These are phyloP conservation scores for Ceratobasidium sp. DNA, from an alignment of 1,284 basidiomycete genomes.

Conservation along the genomic window DNA sequence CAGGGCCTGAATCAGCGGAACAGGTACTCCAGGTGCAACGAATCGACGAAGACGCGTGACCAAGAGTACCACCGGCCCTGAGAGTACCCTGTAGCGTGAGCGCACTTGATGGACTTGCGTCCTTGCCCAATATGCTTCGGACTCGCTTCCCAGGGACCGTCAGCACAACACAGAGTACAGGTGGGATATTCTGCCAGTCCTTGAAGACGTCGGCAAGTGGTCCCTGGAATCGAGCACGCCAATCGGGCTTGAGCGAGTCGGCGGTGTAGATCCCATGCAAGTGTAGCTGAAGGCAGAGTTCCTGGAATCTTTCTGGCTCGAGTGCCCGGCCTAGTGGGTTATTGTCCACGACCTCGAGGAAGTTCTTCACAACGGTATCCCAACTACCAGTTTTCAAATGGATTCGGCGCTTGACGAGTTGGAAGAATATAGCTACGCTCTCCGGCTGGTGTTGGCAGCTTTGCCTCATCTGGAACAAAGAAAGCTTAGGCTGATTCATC, in stretches of 20 bases:
- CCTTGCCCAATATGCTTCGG: no score
- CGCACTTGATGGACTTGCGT: no score
- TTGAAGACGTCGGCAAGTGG: not conserved
- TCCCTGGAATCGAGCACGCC: not conserved
- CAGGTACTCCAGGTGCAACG: conserved; percentile 25
- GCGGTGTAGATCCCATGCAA: not conserved
- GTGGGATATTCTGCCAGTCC: conserved; percentile 1
- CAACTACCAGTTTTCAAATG: not conserved
- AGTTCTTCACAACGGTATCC: not conserved
- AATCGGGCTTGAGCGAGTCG: not conserved
- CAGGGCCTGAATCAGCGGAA: not conserved
- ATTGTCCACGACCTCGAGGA: not conserved
- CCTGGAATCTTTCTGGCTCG: not conserved
- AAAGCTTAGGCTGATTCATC: not conserved
- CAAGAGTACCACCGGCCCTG: no score
- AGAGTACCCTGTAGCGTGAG: no score
- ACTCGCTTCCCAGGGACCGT: conserved; percentile 15
- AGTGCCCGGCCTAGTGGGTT: no score
- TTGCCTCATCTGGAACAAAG: not conserved
- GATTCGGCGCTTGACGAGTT: not conserved
- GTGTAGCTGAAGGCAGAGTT: conserved; percentile 29
- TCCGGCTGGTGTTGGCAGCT: conserved; percentile 14
- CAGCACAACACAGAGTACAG: conserved; percentile 13
- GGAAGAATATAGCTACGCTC: not conserved
- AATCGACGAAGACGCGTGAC: not conserved